A percentile compares a stretch with the other conserved stretches of the same genome.
Conservation (phyloP, 768 basidiomycete genomes). For the Pleurotus pulmonarius region DNA sequence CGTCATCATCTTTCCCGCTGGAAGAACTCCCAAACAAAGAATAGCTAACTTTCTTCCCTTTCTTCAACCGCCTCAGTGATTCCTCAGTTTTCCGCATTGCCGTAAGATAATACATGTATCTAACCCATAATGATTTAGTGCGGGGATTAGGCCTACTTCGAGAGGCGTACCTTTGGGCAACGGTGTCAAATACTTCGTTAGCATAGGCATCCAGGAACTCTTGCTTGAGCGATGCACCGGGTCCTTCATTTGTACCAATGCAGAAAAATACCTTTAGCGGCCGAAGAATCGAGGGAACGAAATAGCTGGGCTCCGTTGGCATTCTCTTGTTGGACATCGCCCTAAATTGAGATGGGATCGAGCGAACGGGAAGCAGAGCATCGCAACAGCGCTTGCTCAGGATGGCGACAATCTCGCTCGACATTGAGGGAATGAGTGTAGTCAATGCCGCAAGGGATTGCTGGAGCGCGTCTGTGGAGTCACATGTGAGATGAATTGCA, state of each 20-base stretch:
- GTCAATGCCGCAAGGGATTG: conserved; percentile 47
- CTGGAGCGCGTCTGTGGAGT: conserved; percentile 47
- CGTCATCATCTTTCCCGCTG: conserved; percentile 57
- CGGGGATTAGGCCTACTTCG: background rate
- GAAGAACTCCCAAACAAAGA: conserved; percentile 68
- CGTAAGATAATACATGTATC: conserved; percentile 77
- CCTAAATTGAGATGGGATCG: conserved; percentile 88
- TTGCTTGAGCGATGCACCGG: conserved; percentile 56
- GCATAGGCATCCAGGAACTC: conserved; percentile 47
- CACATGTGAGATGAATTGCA: background rate
- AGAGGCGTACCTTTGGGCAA: conserved; percentile 55
- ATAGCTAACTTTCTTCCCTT: conserved; percentile 74
- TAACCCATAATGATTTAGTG: conserved; percentile 20
- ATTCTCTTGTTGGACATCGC: conserved; percentile 73
- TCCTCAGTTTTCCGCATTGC: conserved; percentile 93
- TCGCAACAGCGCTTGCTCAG: conserved; percentile 83
- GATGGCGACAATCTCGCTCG: conserved; percentile 63
- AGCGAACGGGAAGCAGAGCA: conserved; percentile 76
- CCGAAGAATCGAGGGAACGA: conserved; percentile 75
- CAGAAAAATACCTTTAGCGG: conserved; percentile 77
- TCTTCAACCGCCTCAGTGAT: conserved; percentile 80
- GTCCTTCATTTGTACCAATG: conserved; percentile 50
- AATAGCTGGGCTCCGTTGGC: conserved; percentile 82
- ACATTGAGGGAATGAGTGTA: conserved; percentile 52
- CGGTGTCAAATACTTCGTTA: conserved; percentile 66